Percentiles rank a stretch among this genome's conserved stretches.
These are phyloP conservation scores for Aureobasidium pullulans DNA, from an alignment of 2,329 filamentous ascomycete genomes.

Conservation along the genomic window DNA sequence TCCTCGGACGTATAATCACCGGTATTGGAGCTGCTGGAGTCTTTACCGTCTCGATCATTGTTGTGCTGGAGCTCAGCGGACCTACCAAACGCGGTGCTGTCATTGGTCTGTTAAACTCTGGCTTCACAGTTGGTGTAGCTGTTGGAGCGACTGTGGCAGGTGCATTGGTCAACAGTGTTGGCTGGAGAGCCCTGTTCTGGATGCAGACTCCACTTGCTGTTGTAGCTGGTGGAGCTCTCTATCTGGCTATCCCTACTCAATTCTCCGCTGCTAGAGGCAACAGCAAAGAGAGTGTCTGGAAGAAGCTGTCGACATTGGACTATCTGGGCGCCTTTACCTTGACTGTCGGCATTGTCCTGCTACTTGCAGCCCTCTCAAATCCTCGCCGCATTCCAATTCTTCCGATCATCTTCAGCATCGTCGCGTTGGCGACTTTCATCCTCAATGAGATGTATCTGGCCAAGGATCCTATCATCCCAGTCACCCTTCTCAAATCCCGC, in stretches of 20 bases:
- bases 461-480: conserved; percentile 65
- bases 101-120: conserved; percentile 66
- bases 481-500: conserved; percentile 60
- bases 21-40: conserved; percentile 66
- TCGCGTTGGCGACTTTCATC: conserved; percentile 51
- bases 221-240: conserved; percentile 54
- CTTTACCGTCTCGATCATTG: conserved; percentile 65
- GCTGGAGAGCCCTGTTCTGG: conserved; percentile 71
- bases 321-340: conserved; percentile 65
- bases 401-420: conserved; percentile 54
- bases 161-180: conserved; percentile 53
- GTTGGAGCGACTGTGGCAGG: conserved; percentile 65
- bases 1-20: conserved; percentile 59
- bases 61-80: conserved; percentile 66
- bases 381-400: conserved; percentile 51
- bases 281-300: conserved; percentile 40
- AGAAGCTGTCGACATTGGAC: conserved; percentile 58
- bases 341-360: conserved; percentile 57
- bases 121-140: conserved; percentile 64
- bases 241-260: conserved; percentile 55
- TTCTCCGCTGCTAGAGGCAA: conserved; percentile 23
- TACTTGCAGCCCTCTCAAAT: conserved; percentile 64
- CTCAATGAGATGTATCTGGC: conserved; percentile 58
- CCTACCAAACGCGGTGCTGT: conserved; percentile 63
- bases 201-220: conserved; percentile 60